These are phyloP conservation scores for Mycena belliarum DNA, from an alignment of 768 basidiomycete species.

Conservation along the genomic window DNA sequence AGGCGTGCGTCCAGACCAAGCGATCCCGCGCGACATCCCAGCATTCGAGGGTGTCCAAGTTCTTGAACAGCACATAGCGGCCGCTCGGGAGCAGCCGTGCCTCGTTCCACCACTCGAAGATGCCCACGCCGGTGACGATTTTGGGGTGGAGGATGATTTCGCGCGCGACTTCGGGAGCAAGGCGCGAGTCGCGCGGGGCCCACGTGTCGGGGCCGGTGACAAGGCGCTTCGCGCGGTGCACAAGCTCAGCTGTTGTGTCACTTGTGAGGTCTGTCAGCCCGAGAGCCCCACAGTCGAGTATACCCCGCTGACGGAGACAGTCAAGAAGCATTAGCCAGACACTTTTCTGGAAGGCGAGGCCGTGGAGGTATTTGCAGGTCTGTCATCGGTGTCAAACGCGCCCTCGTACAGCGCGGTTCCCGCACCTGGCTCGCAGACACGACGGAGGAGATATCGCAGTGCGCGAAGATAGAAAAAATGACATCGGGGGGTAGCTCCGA, in stretches of 20 bases:
- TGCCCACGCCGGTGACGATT: not conserved
- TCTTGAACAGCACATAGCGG: not conserved
- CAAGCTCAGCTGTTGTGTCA: not conserved
- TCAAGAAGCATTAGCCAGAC: not conserved
- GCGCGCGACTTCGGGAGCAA: not conserved
- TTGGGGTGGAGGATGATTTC: not conserved
- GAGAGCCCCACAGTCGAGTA: not conserved
- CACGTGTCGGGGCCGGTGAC: not conserved
- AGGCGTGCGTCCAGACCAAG: not conserved
- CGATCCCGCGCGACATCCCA: not conserved
- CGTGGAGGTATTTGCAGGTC: not conserved
- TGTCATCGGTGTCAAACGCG: no score
- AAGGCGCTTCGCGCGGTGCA: not conserved
- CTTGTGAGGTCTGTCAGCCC: not conserved
- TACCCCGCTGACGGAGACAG: not conserved
- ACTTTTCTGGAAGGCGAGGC: not conserved
- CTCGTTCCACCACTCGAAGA: no score
- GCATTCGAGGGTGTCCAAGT: not conserved
- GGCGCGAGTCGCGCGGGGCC: not conserved
- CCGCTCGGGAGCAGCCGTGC: not conserved
- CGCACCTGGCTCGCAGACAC: no score
- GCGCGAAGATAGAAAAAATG: no score
- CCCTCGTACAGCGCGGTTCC: no score
- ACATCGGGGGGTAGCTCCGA: no score
- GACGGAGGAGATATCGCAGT: no score